Percentiles rank a stretch among this genome's conserved stretches.
These are phyloP conservation scores for Postia placenta DNA, from an alignment of 768 basidiomycete species.

Conservation along the genomic window DNA sequence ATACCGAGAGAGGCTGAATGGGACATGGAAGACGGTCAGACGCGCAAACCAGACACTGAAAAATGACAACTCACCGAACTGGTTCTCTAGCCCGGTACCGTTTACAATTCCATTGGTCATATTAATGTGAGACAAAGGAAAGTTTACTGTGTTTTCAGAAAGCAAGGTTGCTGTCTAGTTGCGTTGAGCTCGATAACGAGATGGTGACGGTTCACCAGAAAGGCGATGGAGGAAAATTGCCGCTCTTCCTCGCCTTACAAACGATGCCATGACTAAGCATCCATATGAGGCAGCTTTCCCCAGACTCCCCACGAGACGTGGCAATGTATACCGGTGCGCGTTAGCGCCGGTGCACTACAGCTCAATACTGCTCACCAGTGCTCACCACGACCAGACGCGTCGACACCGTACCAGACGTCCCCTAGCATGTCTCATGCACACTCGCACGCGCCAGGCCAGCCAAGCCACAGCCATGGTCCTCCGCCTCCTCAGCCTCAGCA, in stretches of 20 bases:
- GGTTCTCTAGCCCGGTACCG: constrained; percentile 65
- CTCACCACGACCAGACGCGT: background rate
- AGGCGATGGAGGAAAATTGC: constrained; percentile 24
- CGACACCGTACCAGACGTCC: background rate
- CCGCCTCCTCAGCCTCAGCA: constrained; percentile 26
- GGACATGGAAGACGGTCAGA: constrained; percentile 1
- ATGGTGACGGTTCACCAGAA: constrained; percentile 30
- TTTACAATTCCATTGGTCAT: constrained; percentile 94
- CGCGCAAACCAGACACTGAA: background rate
- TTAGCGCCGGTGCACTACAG: background rate
- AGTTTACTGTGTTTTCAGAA: constrained; percentile 14
- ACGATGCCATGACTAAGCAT: constrained; percentile 11
- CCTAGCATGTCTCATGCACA: constrained; percentile 57
- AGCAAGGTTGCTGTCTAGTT: constrained; percentile 27
- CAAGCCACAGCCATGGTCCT: constrained; percentile 41
- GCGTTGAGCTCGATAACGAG: constrained; percentile 21
- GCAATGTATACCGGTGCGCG: constrained; percentile 6
- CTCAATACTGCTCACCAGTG: no score
- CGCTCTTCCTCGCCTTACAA: constrained; percentile 18
- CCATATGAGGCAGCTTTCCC: background rate
- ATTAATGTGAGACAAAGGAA: constrained; percentile 40
- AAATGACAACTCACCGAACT: constrained; percentile 52
- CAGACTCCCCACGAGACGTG: constrained; percentile 11
- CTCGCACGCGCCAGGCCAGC: constrained; percentile 53
- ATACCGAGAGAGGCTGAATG: constrained; percentile 67